Conservation (phyloP, 2,329 filamentous ascomycete genomes). For the Alternaria sp. region DNA sequence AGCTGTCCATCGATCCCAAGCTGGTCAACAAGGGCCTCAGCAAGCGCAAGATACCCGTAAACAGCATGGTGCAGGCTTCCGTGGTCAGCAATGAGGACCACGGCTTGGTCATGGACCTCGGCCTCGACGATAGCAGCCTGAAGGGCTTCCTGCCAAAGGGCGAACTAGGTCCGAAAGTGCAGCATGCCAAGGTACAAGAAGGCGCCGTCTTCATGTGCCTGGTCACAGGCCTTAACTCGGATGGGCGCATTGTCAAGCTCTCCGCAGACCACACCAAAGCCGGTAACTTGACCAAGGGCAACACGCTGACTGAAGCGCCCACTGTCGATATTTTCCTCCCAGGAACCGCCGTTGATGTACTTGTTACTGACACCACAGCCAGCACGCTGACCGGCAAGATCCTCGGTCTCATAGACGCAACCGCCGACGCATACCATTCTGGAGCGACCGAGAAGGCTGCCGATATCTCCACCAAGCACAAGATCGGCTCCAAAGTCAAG, state of each 20-base stretch:
- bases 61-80: conserved; percentile 84
- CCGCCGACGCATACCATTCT: conserved; percentile 88
- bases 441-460: conserved; percentile 72
- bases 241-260: conserved; percentile 85
- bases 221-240: conserved; percentile 74
- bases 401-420: conserved; percentile 89
- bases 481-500: conserved; percentile 82
- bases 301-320: conserved; percentile 75
- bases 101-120: conserved; percentile 91
- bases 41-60: conserved; percentile 73
- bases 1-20: conserved; percentile 81
- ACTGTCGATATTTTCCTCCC: conserved; percentile 91
- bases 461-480: conserved; percentile 78
- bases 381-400: conserved; percentile 87
- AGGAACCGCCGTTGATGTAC: conserved; percentile 85
- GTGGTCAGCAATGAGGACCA: conserved; percentile 95
- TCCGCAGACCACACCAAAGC: conserved; percentile 75
- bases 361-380: conserved; percentile 76
- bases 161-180: conserved; percentile 72
- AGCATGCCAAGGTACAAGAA: conserved; percentile 74
- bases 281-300: conserved; percentile 69
- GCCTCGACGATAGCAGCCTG: conserved; percentile 70
- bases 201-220: conserved; percentile 86
- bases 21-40: conserved; percentile 78
- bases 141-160: conserved; percentile 86